These are phyloP conservation scores for Kluyveromyces wickerhamii DNA, from an alignment of 805 yeast species.

Conservation along the genomic window DNA sequence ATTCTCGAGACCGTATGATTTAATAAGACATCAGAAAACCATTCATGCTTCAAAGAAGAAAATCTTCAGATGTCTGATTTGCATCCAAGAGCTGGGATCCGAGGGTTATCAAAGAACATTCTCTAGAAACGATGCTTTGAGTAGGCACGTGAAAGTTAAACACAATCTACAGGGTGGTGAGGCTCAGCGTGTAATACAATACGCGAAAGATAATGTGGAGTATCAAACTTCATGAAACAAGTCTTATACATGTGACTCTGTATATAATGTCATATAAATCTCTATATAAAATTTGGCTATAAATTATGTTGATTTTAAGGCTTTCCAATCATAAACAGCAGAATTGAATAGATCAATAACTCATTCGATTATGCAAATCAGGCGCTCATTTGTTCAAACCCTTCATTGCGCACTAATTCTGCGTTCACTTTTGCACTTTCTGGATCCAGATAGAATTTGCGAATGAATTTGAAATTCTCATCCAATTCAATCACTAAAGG, in stretches of 20 bases:
- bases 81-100: constrained; percentile 43
- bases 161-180: constrained; percentile 48
- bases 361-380: too few species aligned
- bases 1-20: constrained; percentile 90
- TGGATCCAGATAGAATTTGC: constrained; percentile 67
- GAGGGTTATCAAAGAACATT: constrained; percentile 62
- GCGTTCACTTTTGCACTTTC: constrained; percentile 74
- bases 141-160: constrained; percentile 87
- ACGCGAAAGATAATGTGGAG: constrained; percentile 73
- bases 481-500: constrained; percentile 66
- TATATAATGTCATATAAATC: too few species aligned
- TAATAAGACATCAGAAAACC: constrained; percentile 92
- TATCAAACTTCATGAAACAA: constrained; percentile 27
- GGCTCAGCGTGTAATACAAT: constrained; percentile 63
- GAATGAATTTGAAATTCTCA: constrained; percentile 36
- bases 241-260: constrained; percentile 2
- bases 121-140: constrained; percentile 88
- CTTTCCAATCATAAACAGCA: too few species aligned
- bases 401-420: constrained; percentile 72
- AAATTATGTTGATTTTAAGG: too few species aligned
- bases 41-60: constrained; percentile 86
- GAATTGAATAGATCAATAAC: too few species aligned
- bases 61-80: constrained; percentile 76
- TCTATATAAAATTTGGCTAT: constrained; percentile 1
- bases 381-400: too few species aligned